Conservation (phyloP, 805 yeast genomes). For the Wickerhamiella alocasiicola region DNA sequence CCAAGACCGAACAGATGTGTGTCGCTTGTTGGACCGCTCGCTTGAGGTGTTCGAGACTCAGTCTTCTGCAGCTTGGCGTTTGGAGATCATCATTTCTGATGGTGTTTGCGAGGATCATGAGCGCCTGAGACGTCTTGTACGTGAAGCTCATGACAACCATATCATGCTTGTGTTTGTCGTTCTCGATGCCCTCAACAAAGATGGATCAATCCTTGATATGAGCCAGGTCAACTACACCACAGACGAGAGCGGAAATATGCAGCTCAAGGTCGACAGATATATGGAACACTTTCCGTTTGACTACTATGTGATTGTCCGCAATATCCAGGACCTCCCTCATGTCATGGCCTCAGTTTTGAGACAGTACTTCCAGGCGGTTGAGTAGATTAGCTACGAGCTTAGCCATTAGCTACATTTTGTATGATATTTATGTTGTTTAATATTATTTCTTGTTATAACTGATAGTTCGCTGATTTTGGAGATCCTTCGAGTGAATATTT, state of each 20-base stretch:
- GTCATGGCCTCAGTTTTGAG: constrained; percentile 80
- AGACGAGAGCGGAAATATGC: constrained; percentile 48
- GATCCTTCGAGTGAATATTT: too few relatives aligned
- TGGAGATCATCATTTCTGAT: constrained; percentile 85
- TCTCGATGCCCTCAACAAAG: constrained; percentile 68
- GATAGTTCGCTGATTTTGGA: too few relatives aligned
- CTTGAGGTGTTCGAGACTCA: constrained; percentile 51
- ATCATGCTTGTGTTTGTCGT: constrained; percentile 92
- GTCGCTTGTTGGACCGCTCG: constrained; percentile 57
- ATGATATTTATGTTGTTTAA: background rate
- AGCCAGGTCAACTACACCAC: constrained; percentile 77
- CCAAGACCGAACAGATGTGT: constrained; percentile 77
- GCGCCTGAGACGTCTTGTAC: constrained; percentile 65
- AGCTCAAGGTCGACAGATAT: constrained; percentile 67
- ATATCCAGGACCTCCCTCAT: constrained; percentile 80
- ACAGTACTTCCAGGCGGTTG: constrained; percentile 52
- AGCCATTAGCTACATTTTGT: too few relatives aligned
- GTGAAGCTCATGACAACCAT: constrained; percentile 82
- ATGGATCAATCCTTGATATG: constrained; percentile 80
- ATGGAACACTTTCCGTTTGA: constrained; percentile 94
- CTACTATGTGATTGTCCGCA: constrained; percentile 84
- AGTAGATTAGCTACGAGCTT: too few relatives aligned
- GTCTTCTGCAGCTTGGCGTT: constrained; percentile 60
- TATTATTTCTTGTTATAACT: background rate
- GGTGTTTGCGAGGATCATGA: constrained; percentile 96